Evolutionary conservation across 805 yeast genomes (phyloP).

Genomic region (Maudiozyma saulgeensis): DNA sequence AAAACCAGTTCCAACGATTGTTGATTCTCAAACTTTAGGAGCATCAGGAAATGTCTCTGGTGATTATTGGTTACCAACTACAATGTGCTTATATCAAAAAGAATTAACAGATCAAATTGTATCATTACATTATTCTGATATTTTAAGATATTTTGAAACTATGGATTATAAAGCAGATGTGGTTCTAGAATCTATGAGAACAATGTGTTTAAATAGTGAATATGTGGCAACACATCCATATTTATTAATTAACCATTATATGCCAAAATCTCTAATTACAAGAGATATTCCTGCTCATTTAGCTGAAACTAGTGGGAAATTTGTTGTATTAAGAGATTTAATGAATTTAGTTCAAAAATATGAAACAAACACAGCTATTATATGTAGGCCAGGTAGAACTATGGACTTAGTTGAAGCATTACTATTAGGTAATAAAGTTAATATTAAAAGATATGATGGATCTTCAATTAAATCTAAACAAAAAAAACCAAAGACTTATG

Average conservation of each 20-base stretch:
- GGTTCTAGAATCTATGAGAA: conserved; percentile 64
- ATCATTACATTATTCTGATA: conserved; percentile 83
- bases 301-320: conserved; percentile 77
- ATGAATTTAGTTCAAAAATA: conserved; percentile 43
- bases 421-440: conserved; percentile 49
- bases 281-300: conserved; percentile 64
- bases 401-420: conserved; percentile 69
- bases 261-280: conserved; percentile 68
- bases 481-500: conserved; percentile 26
- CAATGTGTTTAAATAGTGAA: conserved; percentile 66
- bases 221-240: conserved; percentile 86
- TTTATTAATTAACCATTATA: conserved; percentile 68
- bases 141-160: conserved; percentile 71
- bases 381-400: conserved; percentile 59
- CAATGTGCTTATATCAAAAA: conserved; percentile 77
- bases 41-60: conserved; percentile 32
- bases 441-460: conserved; percentile 54
- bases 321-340: conserved; percentile 57
- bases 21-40: conserved; percentile 42
- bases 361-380: conserved; percentile 51
- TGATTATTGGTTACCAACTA: conserved; percentile 71
- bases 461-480: conserved; percentile 41
- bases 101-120: conserved; percentile 87
- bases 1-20: conserved; percentile 74
- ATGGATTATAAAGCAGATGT: conserved; percentile 41